Conservation (phyloP, 306 rosid species). For the Gleditsia sinensis region DNA sequence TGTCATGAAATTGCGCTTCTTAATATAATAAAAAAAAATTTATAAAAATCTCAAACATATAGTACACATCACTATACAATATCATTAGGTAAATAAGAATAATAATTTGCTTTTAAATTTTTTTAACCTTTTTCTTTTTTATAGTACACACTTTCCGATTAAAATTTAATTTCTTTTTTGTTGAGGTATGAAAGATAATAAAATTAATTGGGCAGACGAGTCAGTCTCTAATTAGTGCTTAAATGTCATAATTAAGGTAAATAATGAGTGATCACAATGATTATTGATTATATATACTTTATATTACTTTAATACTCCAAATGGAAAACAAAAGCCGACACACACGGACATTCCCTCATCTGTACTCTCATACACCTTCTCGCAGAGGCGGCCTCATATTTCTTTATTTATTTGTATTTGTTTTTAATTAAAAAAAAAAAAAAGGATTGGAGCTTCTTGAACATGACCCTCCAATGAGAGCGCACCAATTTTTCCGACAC, state of each 20-base stretch:
- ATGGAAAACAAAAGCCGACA: constrained; percentile 55
- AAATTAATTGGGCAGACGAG: not conserved
- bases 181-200: not conserved
- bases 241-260: constrained; percentile 14
- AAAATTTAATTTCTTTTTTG: not conserved
- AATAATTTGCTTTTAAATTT: not conserved
- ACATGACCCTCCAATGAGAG: not conserved
- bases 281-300: constrained; percentile 19
- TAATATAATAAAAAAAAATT: not conserved
- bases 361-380: constrained; percentile 12
- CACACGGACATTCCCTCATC: constrained; percentile 51
- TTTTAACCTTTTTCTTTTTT: not conserved
- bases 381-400: not conserved
- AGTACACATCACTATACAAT: too few species aligned
- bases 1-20: not conserved
- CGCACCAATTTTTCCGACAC: constrained; percentile 56
- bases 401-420: not conserved
- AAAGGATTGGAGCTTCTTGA: constrained; percentile 27
- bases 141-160: too few species aligned
- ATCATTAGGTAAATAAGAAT: constrained; percentile 4
- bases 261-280: constrained; percentile 37
- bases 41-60: not conserved
- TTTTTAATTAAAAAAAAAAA: not conserved
- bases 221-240: not conserved
- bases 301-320: constrained; percentile 17